Percentiles rank a stretch among this genome's conserved stretches.
Conservation (phyloP, 805 yeast species). For the Clavispora fructus region DNA sequence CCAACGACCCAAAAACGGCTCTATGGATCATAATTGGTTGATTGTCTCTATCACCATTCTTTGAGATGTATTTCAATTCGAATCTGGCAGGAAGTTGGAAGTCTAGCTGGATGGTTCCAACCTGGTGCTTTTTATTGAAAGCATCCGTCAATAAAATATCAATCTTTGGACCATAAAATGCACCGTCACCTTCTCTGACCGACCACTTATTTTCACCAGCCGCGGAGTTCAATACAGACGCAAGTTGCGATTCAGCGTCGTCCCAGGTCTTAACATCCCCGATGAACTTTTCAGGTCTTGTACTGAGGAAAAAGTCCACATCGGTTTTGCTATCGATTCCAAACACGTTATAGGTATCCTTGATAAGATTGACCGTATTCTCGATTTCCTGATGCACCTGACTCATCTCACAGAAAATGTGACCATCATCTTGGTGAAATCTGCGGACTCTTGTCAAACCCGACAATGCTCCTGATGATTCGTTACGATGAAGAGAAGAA, state of each 20-base stretch:
- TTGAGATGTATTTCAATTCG: constrained; percentile 58
- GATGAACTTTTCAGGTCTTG: constrained; percentile 78
- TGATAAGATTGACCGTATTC: constrained; percentile 66
- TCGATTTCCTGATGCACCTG: constrained; percentile 75
- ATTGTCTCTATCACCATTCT: constrained; percentile 44
- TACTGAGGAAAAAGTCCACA: constrained; percentile 63
- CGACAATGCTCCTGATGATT: constrained; percentile 87
- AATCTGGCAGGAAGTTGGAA: constrained; percentile 90
- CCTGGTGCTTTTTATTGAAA: constrained; percentile 78
- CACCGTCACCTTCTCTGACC: constrained; percentile 91
- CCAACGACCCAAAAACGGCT: constrained; percentile 93
- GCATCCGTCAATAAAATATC: constrained; percentile 82
- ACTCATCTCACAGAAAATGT: constrained; percentile 77
- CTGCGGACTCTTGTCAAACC: constrained; percentile 91
- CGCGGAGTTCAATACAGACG: constrained; percentile 47
- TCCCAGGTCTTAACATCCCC: constrained; percentile 81
- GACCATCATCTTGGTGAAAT: constrained; percentile 98
- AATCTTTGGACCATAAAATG: constrained; percentile 93
- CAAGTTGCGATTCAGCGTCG: constrained; percentile 67
- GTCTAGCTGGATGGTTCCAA: constrained; percentile 92
- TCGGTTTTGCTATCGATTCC: constrained; percentile 47
- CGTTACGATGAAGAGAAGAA: constrained; percentile 89
- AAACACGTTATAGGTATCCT: constrained; percentile 67
- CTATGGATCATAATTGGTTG: constrained; percentile 94
- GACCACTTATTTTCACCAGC: constrained; percentile 56